These are phyloP conservation scores for Dalbergia cochinchinensis DNA, from an alignment of 306 rosid species.

Conservation along the genomic window DNA sequence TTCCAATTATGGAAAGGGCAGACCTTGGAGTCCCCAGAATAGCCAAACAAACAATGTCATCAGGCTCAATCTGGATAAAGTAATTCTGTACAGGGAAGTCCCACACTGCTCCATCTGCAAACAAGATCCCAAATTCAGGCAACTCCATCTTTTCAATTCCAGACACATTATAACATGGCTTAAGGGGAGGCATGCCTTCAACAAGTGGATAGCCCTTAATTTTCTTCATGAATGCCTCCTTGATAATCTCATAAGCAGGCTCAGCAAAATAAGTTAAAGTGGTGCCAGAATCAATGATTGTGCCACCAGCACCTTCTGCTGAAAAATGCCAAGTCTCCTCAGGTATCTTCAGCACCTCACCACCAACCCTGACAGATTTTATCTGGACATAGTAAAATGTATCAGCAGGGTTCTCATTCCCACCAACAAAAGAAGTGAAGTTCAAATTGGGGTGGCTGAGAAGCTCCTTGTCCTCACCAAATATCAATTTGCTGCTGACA, in stretches of 20 bases:
- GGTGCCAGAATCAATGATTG: slow-evolving; percentile 95
- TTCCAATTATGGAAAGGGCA: slow-evolving; percentile 87
- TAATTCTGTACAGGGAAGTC: slow-evolving; percentile 90
- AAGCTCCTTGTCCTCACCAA: slow-evolving; percentile 80
- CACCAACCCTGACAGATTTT: slow-evolving; percentile 75
- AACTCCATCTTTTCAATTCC: slow-evolving; percentile 73
- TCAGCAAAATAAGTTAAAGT: slow-evolving; percentile 93
- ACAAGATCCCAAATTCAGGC: slow-evolving; percentile 76
- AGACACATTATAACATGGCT: slow-evolving; percentile 95
- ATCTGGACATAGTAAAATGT: slow-evolving; percentile 89
- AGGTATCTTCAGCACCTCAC: slow-evolving; percentile 69
- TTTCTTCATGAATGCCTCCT: slow-evolving; percentile 68
- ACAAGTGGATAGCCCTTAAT: slow-evolving; percentile 66
- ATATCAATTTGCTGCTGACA: slow-evolving; percentile 86
- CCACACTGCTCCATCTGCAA: slow-evolving; percentile 91
- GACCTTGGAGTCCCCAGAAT: slow-evolving; percentile 75
- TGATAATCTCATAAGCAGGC: slow-evolving; percentile 77
- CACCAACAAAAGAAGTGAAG: slow-evolving; percentile 78
- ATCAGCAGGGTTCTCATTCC: slow-evolving; percentile 74
- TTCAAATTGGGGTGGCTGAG: slow-evolving; percentile 71
- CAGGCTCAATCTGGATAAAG: slow-evolving; percentile 78
- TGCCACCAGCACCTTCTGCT: slow-evolving; percentile 79
- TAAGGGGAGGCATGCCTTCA: slow-evolving; percentile 68
- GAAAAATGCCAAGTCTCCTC: slow-evolving; percentile 77
- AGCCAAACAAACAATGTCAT: slow-evolving; percentile 79